Conservation (phyloP, 1,139 yeast genomes). For the Ogataea hybrid region DNA sequence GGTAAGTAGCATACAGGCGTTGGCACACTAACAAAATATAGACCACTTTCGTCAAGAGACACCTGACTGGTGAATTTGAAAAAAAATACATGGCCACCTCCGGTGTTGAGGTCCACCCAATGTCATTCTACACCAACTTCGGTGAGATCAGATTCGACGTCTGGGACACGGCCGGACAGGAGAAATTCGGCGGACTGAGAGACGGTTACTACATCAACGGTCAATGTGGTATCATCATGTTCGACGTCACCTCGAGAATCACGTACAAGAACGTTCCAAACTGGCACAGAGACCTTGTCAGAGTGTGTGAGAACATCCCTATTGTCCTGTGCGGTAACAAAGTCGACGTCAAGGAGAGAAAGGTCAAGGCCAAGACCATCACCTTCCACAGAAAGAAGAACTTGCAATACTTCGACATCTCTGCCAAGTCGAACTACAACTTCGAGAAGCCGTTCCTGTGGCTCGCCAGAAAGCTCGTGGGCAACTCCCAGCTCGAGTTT, state of each 20-base stretch:
- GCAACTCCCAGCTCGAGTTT: slow-evolving; percentile 96
- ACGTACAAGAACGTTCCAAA: slow-evolving; percentile 99
- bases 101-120: slow-evolving; percentile 99
- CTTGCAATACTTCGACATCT: slow-evolving; percentile 98
- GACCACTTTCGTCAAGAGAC: slow-evolving; percentile 99
- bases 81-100: slow-evolving; percentile 98
- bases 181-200: slow-evolving; percentile 99
- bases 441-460: slow-evolving; percentile 99
- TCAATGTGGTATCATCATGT: slow-evolving; percentile 99
- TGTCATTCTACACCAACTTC: slow-evolving; percentile 96
- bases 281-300: slow-evolving; percentile 99
- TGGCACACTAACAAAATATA: slow-evolving; percentile 24
- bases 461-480: slow-evolving; percentile 99
- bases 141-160: slow-evolving; percentile 99
- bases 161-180: slow-evolving; percentile 99
- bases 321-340: slow-evolving; percentile 99
- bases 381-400: slow-evolving; percentile 99
- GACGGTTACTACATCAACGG: slow-evolving; percentile 99
- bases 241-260: slow-evolving; percentile 98
- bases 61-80: slow-evolving; percentile 99
- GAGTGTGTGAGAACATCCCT: slow-evolving; percentile 99
- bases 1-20: slow-evolving; percentile 36
- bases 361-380: slow-evolving; percentile 99
- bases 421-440: slow-evolving; percentile 99
- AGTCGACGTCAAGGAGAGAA: slow-evolving; percentile 99